Conservation (phyloP, 108 stramenopile species). For the Poteriospumella lacustris region DNA sequence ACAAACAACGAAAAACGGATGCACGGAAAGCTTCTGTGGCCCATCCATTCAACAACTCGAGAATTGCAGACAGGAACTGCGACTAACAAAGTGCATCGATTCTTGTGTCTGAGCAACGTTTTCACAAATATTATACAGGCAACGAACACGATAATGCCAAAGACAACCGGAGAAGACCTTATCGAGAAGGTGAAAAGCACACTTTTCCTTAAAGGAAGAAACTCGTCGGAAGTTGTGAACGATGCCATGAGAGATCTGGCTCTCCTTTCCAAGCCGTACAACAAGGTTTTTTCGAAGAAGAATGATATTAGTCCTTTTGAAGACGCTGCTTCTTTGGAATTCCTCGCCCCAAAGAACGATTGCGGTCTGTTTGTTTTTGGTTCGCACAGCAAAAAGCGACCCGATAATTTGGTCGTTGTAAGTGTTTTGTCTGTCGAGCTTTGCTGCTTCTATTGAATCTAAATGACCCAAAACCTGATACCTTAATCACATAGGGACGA, state of each 20-base stretch:
- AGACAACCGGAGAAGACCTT: too few relatives aligned
- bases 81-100: too few relatives aligned
- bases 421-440: background rate
- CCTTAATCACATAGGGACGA: conserved; percentile 58
- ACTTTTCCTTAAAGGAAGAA: background rate
- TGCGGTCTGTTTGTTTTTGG: conserved; percentile 82
- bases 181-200: background rate
- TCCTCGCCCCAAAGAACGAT: conserved; percentile 78
- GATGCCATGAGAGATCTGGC: background rate
- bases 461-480: background rate
- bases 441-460: background rate
- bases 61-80: too few relatives aligned
- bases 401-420: conserved; percentile 82
- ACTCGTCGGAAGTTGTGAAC: conserved; percentile 8
- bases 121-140: too few relatives aligned
- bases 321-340: conserved; percentile 53
- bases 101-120: too few relatives aligned
- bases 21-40: too few relatives aligned
- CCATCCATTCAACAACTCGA: too few relatives aligned
- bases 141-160: too few relatives aligned
- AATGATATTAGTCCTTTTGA: conserved; percentile 57
- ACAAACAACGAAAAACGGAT: too few relatives aligned
- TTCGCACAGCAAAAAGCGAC: conserved; percentile 95
- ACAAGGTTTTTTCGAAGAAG: conserved; percentile 39
- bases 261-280: conserved; percentile 24